Evolutionary conservation across 768 basidiomycete species (phyloP), one percentile per base, ranked within the genome.

Genomic region (Rhizopogon vulgaris): DNA sequence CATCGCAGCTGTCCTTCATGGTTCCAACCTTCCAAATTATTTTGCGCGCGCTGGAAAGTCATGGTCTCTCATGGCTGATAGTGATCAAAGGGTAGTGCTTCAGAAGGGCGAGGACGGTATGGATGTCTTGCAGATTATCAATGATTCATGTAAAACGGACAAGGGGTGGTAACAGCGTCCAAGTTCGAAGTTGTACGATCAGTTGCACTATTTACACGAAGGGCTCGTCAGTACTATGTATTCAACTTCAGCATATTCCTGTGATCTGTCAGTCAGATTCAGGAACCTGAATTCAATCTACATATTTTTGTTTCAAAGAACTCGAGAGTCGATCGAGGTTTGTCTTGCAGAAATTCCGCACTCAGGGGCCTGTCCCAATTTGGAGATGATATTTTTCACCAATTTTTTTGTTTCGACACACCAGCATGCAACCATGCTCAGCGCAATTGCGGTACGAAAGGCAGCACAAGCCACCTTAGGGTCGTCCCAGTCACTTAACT

Each of bases 1-100:
- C 3, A 38, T 66, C 22, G 59, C 57, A 0, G 55, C 58, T 0
- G 61, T 65, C 1, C 34, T 65, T 1, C 59, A 64, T 5, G 57
- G 39, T 17, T 66, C 64, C 1, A 59, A 67, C 27, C 58, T 65
- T 18, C 64, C 64, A 1, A 57, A 52, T 10, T 51, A 54, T 18
- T 56, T 64, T 34, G 54, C 45, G 2, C 64, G 48, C 17, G 34
- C 39, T 4, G 32, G 30, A 12, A 30, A 41, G 25, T 42, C 18
- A 6, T 22, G 9, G 7, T 22, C n/a, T 18, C 14, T 18, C 3
- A 24, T 14, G 38, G 32, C 28, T 30, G 30, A 15, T 36, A 12
- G 7, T 0, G 15, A 18, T 7, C 1, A 15, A 6, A 15, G 41
- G 2, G 41, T 27, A 7, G 39, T 30, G 1, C 32, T 42, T 1